These are phyloP conservation scores for Auriscalpium vulgare DNA, from an alignment of 768 basidiomycete genomes.

Conservation along the genomic window DNA sequence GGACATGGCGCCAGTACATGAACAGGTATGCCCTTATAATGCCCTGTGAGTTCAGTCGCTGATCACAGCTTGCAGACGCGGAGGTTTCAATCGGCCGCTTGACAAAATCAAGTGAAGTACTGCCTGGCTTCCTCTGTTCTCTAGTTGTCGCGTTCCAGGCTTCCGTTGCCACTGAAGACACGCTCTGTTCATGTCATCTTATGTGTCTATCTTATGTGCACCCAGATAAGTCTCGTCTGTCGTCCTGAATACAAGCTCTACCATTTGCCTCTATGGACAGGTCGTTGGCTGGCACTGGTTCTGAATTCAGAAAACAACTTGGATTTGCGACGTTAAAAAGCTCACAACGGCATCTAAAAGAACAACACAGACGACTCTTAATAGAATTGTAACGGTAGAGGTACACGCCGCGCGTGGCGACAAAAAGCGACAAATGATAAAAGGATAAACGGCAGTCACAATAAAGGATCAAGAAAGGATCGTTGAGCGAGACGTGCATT, in stretches of 20 bases:
- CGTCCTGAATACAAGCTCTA: background rate
- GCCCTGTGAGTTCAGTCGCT: slow-evolving; percentile 10
- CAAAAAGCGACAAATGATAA: background rate
- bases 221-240: background rate
- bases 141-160: background rate
- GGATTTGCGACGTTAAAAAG: too few species aligned
- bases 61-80: slow-evolving; percentile 40
- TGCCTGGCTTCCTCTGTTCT: background rate
- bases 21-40: slow-evolving; percentile 51
- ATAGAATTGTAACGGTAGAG: background rate
- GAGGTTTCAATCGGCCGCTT: slow-evolving; percentile 86
- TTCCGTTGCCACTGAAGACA: too few species aligned
- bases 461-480: background rate
- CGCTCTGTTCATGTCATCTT: too few species aligned
- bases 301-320: too few species aligned
- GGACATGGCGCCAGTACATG: slow-evolving; percentile 99
- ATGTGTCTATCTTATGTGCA: too few species aligned
- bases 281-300: too few species aligned
- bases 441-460: background rate
- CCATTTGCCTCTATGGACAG: background rate
- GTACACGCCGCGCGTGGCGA: background rate
- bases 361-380: background rate
- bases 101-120: slow-evolving; percentile 82
- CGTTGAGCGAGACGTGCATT: background rate
- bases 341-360: background rate